Evolutionary conservation across 345 rosid genomes (phyloP).

Genomic region (Tarenaya hassleriana): DNA sequence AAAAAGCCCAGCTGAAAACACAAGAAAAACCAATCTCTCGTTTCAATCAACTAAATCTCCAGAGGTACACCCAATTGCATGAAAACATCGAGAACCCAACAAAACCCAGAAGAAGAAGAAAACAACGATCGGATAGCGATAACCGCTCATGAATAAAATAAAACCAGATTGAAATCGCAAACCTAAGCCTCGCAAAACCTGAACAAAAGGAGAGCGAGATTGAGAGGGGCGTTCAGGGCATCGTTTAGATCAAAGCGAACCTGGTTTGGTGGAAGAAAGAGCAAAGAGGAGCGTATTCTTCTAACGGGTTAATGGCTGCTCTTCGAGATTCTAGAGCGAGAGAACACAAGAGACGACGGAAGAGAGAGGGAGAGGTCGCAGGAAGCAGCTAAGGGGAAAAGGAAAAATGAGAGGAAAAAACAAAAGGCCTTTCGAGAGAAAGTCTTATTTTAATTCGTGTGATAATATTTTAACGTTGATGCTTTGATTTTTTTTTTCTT

Average conservation of each 20-base stretch:
- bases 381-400: slow-evolving; percentile 29
- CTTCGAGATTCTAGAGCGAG: slow-evolving; percentile 44
- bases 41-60: slow-evolving; percentile 11
- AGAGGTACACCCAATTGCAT: slow-evolving; percentile 25
- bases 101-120: slow-evolving; percentile 10
- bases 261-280: slow-evolving; percentile 27
- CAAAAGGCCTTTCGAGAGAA: no score
- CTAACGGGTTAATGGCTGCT: slow-evolving; percentile 37
- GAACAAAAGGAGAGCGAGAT: slow-evolving; percentile 6
- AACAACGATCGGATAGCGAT: slow-evolving; percentile 19
- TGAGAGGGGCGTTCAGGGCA: slow-evolving; percentile 14
- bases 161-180: slow-evolving; percentile 39
- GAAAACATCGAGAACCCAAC: slow-evolving; percentile 14
- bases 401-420: slow-evolving; percentile 21
- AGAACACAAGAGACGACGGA: slow-evolving; percentile 22
- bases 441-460: no score
- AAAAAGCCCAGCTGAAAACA: slow-evolving; percentile 8
- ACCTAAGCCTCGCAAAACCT: slow-evolving; percentile 28
- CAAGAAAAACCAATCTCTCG: slow-evolving; percentile 14
- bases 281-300: slow-evolving; percentile 24
- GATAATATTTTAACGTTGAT: no score
- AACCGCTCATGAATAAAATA: slow-evolving; percentile 22
- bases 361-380: slow-evolving; percentile 32
- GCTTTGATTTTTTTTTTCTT: no score
- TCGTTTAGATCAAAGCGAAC: slow-evolving; percentile 47